A percentile compares a stretch with the other conserved stretches of the same genome.
phyloP scores from a whole-genome alignment of 2,329 filamentous ascomycete species.

The Penicillium sp. region DNA sequence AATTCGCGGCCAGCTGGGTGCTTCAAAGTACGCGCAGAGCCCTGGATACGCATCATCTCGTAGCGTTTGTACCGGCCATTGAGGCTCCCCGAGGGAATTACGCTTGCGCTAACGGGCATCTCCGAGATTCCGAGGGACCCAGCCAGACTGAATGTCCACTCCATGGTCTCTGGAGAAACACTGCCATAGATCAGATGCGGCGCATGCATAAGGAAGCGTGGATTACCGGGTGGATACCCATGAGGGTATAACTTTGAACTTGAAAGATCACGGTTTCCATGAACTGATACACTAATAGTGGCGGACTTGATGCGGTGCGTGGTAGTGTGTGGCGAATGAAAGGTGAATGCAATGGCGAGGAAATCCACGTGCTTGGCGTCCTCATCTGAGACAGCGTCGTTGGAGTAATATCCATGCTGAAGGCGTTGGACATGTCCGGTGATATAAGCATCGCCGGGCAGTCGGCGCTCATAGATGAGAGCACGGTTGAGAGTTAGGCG shows the following conservation, averaged over 20 bases:
- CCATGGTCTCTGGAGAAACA: slow-evolving; percentile 41
- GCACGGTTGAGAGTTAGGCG: slow-evolving; percentile 33
- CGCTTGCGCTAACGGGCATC: slow-evolving; percentile 35
- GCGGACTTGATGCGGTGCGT: slow-evolving; percentile 44
- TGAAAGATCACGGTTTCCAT: slow-evolving; percentile 3
- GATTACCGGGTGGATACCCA: slow-evolving; percentile 22
- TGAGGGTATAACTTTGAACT: neutral
- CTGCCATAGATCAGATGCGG: slow-evolving; percentile 44
- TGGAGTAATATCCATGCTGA: slow-evolving; percentile 43
- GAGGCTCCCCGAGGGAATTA: slow-evolving; percentile 37
- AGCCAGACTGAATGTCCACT: slow-evolving; percentile 43
- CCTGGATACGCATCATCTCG: slow-evolving; percentile 46
- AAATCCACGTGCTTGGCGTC: slow-evolving; percentile 42
- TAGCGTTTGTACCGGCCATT: slow-evolving; percentile 39
- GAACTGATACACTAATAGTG: slow-evolving; percentile 34
- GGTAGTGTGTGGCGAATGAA: slow-evolving; percentile 39
- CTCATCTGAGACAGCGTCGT: slow-evolving; percentile 35
- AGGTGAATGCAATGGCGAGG: slow-evolving; percentile 43
- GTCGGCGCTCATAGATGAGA: slow-evolving; percentile 43
- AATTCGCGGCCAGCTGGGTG: slow-evolving; percentile 30
- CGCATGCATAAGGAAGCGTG: slow-evolving; percentile 43
- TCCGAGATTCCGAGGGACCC: slow-evolving; percentile 42
- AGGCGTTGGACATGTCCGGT: slow-evolving; percentile 45
- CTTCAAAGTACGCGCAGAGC: slow-evolving; percentile 37
- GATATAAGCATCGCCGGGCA: slow-evolving; percentile 43